phyloP scores from a whole-genome alignment of 805 yeast species.

The Metschnikowia borealis region DNA sequence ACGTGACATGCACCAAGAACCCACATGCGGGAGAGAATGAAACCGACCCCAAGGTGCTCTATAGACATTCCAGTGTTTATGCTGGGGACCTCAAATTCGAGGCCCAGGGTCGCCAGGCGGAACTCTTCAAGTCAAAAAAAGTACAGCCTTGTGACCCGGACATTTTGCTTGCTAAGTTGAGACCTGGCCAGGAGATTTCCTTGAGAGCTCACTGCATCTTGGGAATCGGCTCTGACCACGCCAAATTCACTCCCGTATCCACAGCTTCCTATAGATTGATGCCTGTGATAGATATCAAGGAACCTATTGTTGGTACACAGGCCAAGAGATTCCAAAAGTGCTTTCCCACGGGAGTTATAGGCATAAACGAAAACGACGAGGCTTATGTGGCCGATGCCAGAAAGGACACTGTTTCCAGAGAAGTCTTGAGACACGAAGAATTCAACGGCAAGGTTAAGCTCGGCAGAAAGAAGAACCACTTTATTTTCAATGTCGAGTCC shows the following conservation, averaged over 20 bases:
- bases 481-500: slow-evolving; percentile 90
- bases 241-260: slow-evolving; percentile 94
- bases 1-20: slow-evolving; percentile 79
- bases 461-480: slow-evolving; percentile 89
- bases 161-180: slow-evolving; percentile 81
- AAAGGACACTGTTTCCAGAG: slow-evolving; percentile 95
- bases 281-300: slow-evolving; percentile 76
- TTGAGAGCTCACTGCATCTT: slow-evolving; percentile 85
- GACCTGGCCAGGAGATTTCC: slow-evolving; percentile 96
- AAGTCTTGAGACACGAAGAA: slow-evolving; percentile 89
- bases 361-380: slow-evolving; percentile 56
- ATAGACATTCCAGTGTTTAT: slow-evolving; percentile 81
- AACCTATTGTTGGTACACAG: slow-evolving; percentile 70
- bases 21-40: slow-evolving; percentile 75
- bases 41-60: slow-evolving; percentile 78
- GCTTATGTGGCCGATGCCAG: slow-evolving; percentile 88
- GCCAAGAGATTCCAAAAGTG: slow-evolving; percentile 82
- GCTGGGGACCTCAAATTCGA: slow-evolving; percentile 86
- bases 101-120: slow-evolving; percentile 85
- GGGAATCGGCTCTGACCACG: slow-evolving; percentile 93
- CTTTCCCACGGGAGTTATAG: slow-evolving; percentile 92
- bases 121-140: slow-evolving; percentile 60
- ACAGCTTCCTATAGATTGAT: slow-evolving; percentile 93
- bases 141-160: slow-evolving; percentile 83
- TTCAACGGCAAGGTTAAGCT: slow-evolving; percentile 84